These are phyloP conservation scores for Cyberlindnera galapagoensis DNA, from an alignment of 805 yeast species.

Conservation along the genomic window DNA sequence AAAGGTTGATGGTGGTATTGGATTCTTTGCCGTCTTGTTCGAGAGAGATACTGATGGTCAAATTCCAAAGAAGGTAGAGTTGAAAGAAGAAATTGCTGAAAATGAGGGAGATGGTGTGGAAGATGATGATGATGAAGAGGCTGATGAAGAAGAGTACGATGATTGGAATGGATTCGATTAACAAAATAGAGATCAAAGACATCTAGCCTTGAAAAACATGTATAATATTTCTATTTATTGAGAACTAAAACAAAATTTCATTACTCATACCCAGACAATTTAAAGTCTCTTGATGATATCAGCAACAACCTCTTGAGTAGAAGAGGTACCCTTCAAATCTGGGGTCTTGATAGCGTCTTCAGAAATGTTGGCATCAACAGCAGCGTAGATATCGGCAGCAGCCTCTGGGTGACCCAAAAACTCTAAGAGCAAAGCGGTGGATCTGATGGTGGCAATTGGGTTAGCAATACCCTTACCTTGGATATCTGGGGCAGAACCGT, in stretches of 20 bases:
- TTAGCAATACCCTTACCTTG: constrained; percentile 92
- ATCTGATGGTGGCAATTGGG: constrained; percentile 97
- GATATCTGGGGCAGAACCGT: constrained; percentile 98
- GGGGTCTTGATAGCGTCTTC: constrained; percentile 80
- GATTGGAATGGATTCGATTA: constrained; percentile 33
- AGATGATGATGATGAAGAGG: constrained; percentile 1
- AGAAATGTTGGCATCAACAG: constrained; percentile 87
- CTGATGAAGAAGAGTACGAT: constrained; percentile 20
- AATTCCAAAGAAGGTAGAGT: constrained; percentile 1
- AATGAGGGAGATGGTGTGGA: constrained; percentile 4
- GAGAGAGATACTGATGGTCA: constrained; percentile 35
- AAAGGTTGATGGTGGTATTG: constrained; percentile 94
- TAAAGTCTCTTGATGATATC: constrained; percentile 53
- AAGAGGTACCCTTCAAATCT: constrained; percentile 86
- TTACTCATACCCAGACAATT: too few relatives aligned
- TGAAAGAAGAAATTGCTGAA: constrained; percentile 5
- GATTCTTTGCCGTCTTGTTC: constrained; percentile 94
- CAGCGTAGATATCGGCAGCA: constrained; percentile 87
- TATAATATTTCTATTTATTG: too few relatives aligned
- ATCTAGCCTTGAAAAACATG: too few relatives aligned
- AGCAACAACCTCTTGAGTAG: constrained; percentile 81
- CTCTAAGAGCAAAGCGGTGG: constrained; percentile 95
- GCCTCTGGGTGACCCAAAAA: constrained; percentile 87
- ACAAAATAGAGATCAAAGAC: constrained; percentile 3
- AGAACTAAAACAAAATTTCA: too few relatives aligned